Percentiles rank a stretch among this genome's conserved stretches.
Evolutionary conservation across 164 flowering plant genomes (phyloP).

Genomic region (Cinnamomum chago): DNA sequence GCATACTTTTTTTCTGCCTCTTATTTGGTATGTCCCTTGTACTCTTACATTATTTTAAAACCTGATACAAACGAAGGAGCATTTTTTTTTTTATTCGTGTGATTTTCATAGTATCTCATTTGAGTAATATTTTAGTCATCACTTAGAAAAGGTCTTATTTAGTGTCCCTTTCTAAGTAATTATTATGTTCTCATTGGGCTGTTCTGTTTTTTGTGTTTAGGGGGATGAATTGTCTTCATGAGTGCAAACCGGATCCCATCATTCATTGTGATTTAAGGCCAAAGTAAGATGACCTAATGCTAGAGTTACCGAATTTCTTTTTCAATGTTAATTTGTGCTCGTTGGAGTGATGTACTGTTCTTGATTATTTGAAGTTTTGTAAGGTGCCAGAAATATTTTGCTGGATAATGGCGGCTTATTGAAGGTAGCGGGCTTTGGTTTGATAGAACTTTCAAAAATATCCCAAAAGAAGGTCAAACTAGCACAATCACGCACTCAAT

Average conservation of each 20-base stretch:
- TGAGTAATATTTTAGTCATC: neutral
- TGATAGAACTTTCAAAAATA: conserved; percentile 55
- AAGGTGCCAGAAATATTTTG: conserved; percentile 99
- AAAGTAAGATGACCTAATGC: conserved; percentile 78
- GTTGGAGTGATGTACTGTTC: conserved; percentile 30
- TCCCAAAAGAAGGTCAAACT: conserved; percentile 68
- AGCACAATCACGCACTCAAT: conserved; percentile 29
- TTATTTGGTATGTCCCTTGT: neutral
- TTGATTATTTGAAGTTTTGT: conserved; percentile 72
- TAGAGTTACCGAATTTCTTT: conserved; percentile 21
- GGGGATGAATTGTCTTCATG: conserved; percentile 99
- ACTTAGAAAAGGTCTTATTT: neutral
- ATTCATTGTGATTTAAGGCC: conserved; percentile 94
- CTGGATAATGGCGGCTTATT: conserved; percentile 90
- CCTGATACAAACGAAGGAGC: neutral
- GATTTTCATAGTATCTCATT: neutral
- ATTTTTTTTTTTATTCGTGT: neutral
- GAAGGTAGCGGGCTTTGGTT: conserved; percentile 93
- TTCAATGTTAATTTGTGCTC: conserved; percentile 16
- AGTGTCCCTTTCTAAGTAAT: neutral
- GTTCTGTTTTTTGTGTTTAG: conserved; percentile 36
- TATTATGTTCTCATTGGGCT: neutral
- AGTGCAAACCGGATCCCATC: conserved; percentile 90
- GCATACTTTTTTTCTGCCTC: too few species aligned
- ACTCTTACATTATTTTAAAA: neutral